A percentile compares a stretch with the other conserved stretches of the same genome.
These are phyloP conservation scores for Chamaecyparis obtusa DNA, from an alignment of 75 land plant genomes.

Conservation along the genomic window DNA sequence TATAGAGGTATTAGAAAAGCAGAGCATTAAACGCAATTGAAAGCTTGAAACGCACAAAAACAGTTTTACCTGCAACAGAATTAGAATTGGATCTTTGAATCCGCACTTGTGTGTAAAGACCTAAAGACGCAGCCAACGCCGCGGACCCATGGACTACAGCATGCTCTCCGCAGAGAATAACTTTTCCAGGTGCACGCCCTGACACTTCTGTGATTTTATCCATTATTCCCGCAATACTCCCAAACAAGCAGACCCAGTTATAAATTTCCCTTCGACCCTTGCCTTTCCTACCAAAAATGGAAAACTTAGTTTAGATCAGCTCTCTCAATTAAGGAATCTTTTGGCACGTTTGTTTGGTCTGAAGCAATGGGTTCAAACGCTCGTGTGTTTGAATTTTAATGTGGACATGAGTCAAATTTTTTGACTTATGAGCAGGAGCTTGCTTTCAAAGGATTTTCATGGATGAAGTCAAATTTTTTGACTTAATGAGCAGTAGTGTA, in stretches of 20 bases:
- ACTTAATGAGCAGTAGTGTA: too few species aligned
- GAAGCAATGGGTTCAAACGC: too few species aligned
- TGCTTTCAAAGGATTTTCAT: too few species aligned
- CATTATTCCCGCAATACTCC: neutral
- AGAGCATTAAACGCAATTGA: neutral
- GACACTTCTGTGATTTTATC: conserved; percentile 32
- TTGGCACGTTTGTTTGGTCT: too few species aligned
- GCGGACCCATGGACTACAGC: conserved; percentile 93
- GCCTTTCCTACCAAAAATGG: too few species aligned
- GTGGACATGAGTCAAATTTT: too few species aligned
- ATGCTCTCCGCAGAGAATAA: conserved; percentile 88
- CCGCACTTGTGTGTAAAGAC: conserved; percentile 61
- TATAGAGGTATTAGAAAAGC: neutral
- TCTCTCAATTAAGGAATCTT: too few species aligned
- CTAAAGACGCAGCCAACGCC: conserved; percentile 81
- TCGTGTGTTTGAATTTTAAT: too few species aligned
- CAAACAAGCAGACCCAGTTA: neutral
- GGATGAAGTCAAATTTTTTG: too few species aligned
- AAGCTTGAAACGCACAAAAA: neutral
- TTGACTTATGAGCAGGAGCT: too few species aligned
- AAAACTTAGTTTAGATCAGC: too few species aligned
- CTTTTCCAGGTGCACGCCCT: conserved; percentile 86
- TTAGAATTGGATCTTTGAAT: conserved; percentile 18
- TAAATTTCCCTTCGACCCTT: neutral
- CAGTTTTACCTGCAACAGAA: neutral